These are phyloP conservation scores for Trichoderma atrobrunneum DNA, from an alignment of 2,329 filamentous ascomycete species.

Conservation along the genomic window DNA sequence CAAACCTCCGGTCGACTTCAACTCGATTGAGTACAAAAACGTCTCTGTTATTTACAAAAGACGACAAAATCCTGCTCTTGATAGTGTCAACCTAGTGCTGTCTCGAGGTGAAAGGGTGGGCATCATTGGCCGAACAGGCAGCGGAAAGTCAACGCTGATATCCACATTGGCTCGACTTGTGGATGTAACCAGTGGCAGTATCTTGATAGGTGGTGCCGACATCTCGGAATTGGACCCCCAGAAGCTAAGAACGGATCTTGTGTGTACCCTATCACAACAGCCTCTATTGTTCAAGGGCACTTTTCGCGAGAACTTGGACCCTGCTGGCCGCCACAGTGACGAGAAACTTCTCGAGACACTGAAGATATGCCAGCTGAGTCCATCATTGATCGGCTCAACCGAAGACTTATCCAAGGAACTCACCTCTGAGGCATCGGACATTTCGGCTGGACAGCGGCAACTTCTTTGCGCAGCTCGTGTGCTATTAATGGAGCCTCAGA, in stretches of 20 bases:
- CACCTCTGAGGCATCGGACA: neutral
- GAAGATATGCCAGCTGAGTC: neutral
- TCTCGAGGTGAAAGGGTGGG: neutral
- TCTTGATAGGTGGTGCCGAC: neutral
- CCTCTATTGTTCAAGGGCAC: neutral
- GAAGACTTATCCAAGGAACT: neutral
- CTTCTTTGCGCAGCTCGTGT: neutral
- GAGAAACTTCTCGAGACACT: neutral
- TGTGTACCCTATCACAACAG: neutral
- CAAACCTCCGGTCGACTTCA: neutral
- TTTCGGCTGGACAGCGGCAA: neutral
- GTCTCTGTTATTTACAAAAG: neutral
- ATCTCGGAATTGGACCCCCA: neutral
- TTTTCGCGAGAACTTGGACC: neutral
- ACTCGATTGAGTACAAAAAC: neutral
- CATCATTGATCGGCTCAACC: neutral
- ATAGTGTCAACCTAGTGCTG: neutral
- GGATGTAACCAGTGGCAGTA: neutral
- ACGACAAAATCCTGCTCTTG: neutral
- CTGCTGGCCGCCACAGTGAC: neutral
- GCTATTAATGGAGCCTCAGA: neutral
- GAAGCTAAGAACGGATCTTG: neutral
- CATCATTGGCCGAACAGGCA: neutral
- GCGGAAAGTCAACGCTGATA: neutral
- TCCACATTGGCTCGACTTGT: neutral